phyloP scores from a whole-genome alignment of 768 basidiomycete species.

The Amanita rimosa region DNA sequence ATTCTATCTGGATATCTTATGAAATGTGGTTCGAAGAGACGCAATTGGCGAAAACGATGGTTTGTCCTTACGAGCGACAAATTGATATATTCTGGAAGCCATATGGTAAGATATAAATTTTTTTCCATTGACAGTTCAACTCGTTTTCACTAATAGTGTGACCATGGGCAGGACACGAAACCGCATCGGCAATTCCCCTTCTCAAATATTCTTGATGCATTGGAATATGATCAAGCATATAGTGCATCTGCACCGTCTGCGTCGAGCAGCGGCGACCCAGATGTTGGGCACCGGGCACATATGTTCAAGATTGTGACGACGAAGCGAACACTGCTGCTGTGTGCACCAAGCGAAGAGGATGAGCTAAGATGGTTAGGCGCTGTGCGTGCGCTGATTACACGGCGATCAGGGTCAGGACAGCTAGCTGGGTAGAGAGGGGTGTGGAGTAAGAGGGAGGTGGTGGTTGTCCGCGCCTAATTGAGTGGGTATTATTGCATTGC shows the following conservation, averaged over 20 bases:
- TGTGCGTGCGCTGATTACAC: conserved; percentile 80
- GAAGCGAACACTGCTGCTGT: conserved; percentile 78
- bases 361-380: conserved; percentile 98
- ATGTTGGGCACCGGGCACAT: conserved; percentile 35
- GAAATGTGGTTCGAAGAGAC: conserved; percentile 91
- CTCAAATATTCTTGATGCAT: conserved; percentile 77
- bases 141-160: background rate
- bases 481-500: no score
- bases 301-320: conserved; percentile 97
- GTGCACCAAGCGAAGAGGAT: conserved; percentile 94
- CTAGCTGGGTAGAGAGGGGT: no score
- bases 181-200: conserved; percentile 82
- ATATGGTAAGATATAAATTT: conserved; percentile 90
- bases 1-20: conserved; percentile 88
- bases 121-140: conserved; percentile 14
- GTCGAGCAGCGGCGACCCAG: conserved; percentile 24
- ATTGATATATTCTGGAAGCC: conserved; percentile 80
- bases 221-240: conserved; percentile 67
- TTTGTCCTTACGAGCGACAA: conserved; percentile 87
- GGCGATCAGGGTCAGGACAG: conserved; percentile 42
- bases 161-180: conserved; percentile 83
- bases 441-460: background rate
- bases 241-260: conserved; percentile 23
- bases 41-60: conserved; percentile 96
- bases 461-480: background rate